phyloP scores from a whole-genome alignment of 2,329 filamentous ascomycete species.

The Xylariaceae sp. region DNA sequence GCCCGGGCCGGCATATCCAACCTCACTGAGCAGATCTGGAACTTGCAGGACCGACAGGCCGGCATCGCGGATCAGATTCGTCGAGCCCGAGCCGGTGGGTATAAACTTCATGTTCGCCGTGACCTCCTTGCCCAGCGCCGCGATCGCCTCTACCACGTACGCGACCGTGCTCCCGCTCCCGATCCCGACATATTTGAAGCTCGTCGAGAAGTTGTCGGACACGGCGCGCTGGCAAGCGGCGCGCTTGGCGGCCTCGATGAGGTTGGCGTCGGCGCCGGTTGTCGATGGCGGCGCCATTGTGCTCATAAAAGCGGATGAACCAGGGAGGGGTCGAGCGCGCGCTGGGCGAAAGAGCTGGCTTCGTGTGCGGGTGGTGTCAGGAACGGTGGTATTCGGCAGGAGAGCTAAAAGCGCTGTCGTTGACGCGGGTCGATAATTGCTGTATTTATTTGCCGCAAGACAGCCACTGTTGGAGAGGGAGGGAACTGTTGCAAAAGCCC shows the following conservation, averaged over 20 bases:
- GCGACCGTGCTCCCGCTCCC: constrained; percentile 79
- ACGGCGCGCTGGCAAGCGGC: constrained; percentile 67
- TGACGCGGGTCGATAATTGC: neutral
- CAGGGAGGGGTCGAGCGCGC: neutral
- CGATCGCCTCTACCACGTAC: constrained; percentile 80
- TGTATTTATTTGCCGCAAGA: constrained; percentile 12
- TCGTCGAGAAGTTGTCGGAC: constrained; percentile 64
- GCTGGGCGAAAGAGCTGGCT: constrained; percentile 1
- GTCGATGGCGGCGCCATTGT: constrained; percentile 13
- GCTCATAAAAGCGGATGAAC: constrained; percentile 4
- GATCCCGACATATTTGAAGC: constrained; percentile 81
- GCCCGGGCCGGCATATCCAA: constrained; percentile 34
- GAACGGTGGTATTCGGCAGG: neutral
- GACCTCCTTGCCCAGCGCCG: constrained; percentile 48
- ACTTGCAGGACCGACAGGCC: constrained; percentile 73
- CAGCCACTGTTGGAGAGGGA: constrained; percentile 1
- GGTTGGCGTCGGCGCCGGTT: constrained; percentile 17
- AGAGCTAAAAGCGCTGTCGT: neutral
- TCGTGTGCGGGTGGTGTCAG: neutral
- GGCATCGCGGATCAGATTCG: constrained; percentile 75
- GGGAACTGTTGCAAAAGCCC: constrained; percentile 3
- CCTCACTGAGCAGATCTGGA: constrained; percentile 61
- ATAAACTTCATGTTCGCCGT: constrained; percentile 72
- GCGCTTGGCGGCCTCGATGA: constrained; percentile 69
- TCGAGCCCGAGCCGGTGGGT: constrained; percentile 87